These are phyloP conservation scores for Monosporozyma yasuniensis DNA, from an alignment of 805 yeast genomes.

Conservation along the genomic window DNA sequence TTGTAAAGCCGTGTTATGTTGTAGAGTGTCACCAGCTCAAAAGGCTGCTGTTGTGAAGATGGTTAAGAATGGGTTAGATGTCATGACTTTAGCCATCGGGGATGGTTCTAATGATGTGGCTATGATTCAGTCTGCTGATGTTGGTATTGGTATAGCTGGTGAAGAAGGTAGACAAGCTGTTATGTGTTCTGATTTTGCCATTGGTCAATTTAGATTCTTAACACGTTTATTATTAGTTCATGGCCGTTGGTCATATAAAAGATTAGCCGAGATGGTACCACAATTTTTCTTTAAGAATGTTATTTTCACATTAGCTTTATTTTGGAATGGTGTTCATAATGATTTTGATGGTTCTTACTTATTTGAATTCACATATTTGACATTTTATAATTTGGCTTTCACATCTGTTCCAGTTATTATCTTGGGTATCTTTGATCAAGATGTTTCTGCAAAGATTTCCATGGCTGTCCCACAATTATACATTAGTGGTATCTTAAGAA, in stretches of 20 bases:
- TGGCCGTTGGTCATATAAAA: conserved; percentile 80
- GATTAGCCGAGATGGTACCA: conserved; percentile 79
- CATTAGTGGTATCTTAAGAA: conserved; percentile 59
- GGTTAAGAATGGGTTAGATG: conserved; percentile 65
- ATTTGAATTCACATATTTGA: conserved; percentile 69
- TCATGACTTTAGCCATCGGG: conserved; percentile 82
- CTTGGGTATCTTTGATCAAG: conserved; percentile 73
- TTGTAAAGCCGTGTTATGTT: conserved; percentile 74
- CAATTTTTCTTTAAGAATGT: conserved; percentile 73
- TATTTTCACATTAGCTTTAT: conserved; percentile 61
- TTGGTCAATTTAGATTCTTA: conserved; percentile 72
- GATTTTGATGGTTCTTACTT: conserved; percentile 75
- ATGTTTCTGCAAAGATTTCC: conserved; percentile 61
- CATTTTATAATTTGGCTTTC: conserved; percentile 76
- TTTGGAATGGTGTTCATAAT: conserved; percentile 72
- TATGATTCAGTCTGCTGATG: conserved; percentile 82
- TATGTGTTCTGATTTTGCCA: conserved; percentile 83
- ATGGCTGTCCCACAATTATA: conserved; percentile 67
- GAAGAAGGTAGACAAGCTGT: conserved; percentile 88
- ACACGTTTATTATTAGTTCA: conserved; percentile 61
- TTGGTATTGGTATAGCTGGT: conserved; percentile 86
- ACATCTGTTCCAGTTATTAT: conserved; percentile 75
- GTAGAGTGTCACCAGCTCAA: conserved; percentile 84
- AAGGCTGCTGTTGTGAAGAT: conserved; percentile 73
- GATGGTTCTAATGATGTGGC: conserved; percentile 89